Evolutionary conservation across 805 yeast species (phyloP), one percentile per base, ranked within the genome.

Genomic region (Spathaspora hagerdaliae): DNA sequence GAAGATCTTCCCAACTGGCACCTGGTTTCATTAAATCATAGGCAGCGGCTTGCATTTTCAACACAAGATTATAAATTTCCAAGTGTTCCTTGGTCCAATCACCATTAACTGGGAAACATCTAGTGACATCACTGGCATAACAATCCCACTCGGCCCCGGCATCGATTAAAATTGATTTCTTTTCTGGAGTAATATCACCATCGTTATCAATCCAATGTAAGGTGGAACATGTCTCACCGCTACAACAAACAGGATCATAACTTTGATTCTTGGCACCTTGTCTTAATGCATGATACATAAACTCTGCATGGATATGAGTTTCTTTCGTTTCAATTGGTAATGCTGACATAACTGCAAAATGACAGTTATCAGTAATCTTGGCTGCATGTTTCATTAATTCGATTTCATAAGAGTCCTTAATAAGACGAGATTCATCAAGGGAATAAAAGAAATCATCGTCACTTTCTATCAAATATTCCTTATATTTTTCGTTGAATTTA

Each of bases 61-160:
- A 69, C 2, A 94, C 99, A 7, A 85, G 69, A 32, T 81, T 80
- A 61, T 94, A 92, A 39, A 92, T 83, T 46, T 78, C 87, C 53
- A 87, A 75, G 56, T 92, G 95, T 59, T 94, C 98, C 51, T 78
- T 79, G 7, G 91, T 79, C 90, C 96, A 92, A 44, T 83, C 82
- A 6, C 99, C 99, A 50, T 74, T 78, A 45, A 89, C 81, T 27
- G 99, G 99, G 79, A 90, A 92, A 60, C 95, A 87, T 61, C 99
- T 79, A 12, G 99, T 94, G 37, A 94, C 97, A 62, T 92, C 99
- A 38, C 89, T 75, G 2, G 97, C 91, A 64, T 92, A 92, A 62
- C 88, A 82, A 52, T 80, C 79, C 97, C 97, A 92, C 66, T 92
- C 98, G 2, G 97, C 96, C 45, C 99, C 99, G 7, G 98, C 97